Percentiles rank a stretch among this genome's conserved stretches.
Evolutionary conservation across 2,329 filamentous ascomycete species (phyloP).

Genomic region (Alternaria consortialis): DNA sequence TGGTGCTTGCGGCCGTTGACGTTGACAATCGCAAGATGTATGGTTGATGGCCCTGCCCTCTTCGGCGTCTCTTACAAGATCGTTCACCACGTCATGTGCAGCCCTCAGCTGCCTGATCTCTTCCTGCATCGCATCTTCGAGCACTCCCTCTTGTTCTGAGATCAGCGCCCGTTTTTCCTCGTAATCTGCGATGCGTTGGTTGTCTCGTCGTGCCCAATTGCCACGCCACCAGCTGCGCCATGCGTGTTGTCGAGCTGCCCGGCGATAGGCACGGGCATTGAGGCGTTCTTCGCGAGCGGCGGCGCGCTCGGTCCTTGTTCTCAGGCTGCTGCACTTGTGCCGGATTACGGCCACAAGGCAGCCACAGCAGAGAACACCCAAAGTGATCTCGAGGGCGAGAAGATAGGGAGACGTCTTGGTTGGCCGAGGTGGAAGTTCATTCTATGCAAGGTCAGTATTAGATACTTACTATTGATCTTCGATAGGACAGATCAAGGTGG

Average conservation of each 20-base stretch:
- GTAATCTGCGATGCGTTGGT: constrained; percentile 52
- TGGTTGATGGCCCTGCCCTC: constrained; percentile 39
- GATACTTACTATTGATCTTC: not conserved
- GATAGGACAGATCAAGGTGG: not conserved
- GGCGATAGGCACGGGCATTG: constrained; percentile 61
- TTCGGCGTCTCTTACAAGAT: constrained; percentile 54
- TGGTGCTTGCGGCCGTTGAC: constrained; percentile 19
- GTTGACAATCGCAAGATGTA: constrained; percentile 30
- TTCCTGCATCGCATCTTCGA: constrained; percentile 55
- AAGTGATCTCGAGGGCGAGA: constrained; percentile 55
- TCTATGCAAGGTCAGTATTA: constrained; percentile 3
- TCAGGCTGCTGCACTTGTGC: constrained; percentile 59
- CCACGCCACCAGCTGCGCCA: constrained; percentile 61
- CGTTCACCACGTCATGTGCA: constrained; percentile 63
- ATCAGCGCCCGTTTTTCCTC: constrained; percentile 63
- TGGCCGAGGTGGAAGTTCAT: constrained; percentile 33
- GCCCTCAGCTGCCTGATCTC: constrained; percentile 61
- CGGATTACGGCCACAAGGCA: constrained; percentile 57
- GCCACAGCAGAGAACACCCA: constrained; percentile 55
- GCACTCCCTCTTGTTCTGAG: constrained; percentile 56
- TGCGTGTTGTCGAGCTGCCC: constrained; percentile 61
- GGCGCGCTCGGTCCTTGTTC: constrained; percentile 61
- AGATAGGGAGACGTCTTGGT: constrained; percentile 44
- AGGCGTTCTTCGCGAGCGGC: constrained; percentile 64
- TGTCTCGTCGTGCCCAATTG: constrained; percentile 42